These are phyloP conservation scores for Goniomonas avonlea DNA, from an alignment of 78 protist genomes.

Conservation along the genomic window DNA sequence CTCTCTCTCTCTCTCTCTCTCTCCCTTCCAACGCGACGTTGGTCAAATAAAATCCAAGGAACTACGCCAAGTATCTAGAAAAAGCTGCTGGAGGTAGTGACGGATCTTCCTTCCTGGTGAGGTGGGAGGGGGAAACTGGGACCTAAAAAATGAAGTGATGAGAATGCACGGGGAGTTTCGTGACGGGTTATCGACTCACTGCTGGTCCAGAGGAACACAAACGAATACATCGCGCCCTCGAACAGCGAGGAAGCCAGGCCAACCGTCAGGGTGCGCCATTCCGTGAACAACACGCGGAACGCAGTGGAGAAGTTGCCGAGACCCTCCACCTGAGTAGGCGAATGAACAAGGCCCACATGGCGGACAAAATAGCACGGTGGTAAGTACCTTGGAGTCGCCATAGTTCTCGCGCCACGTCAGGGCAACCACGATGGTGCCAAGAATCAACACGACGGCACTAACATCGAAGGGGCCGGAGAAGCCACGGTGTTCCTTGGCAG, in stretches of 20 bases:
- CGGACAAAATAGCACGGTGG: background rate
- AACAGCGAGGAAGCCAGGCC: conserved; percentile 70
- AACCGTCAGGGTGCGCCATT: background rate
- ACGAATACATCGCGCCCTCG: conserved; percentile 87
- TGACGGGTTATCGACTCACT: conserved; percentile 22
- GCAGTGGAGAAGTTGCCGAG: background rate
- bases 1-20: too few species aligned
- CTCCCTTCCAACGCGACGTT: too few species aligned
- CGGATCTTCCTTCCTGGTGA: conserved; percentile 57
- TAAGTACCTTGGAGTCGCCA: conserved; percentile 31
- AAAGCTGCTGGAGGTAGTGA: too few species aligned
- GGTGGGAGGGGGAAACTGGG: background rate
- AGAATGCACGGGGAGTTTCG: conserved; percentile 61
- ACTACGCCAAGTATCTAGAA: too few species aligned
- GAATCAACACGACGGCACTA: conserved; percentile 24
- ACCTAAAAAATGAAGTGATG: conserved; percentile 76
- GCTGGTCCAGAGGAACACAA: conserved; percentile 92
- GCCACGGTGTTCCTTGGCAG: conserved; percentile 37
- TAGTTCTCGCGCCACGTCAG: conserved; percentile 72
- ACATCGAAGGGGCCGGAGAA: conserved; percentile 74
- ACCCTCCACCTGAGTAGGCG: too few species aligned
- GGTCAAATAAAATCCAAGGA: too few species aligned
- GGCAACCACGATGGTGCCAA: background rate
- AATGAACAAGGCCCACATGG: background rate
- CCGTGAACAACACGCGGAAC: background rate